phyloP scores from a whole-genome alignment of 2,329 filamentous ascomycete species.

The Zalaria obscura region DNA sequence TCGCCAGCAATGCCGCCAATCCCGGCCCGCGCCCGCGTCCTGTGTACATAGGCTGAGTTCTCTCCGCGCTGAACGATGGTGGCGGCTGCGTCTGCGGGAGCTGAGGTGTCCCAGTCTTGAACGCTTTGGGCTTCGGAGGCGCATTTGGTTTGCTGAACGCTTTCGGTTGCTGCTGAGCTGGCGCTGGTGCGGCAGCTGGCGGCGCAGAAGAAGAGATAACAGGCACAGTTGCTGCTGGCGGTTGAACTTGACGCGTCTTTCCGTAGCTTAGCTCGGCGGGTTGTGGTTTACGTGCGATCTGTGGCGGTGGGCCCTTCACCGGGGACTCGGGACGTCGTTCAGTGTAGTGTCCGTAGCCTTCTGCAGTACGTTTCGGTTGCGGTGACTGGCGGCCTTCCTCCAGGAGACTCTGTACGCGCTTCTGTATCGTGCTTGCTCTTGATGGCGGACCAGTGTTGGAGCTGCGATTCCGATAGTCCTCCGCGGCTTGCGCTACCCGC shows the following conservation, averaged over 20 bases:
- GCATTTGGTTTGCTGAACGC: conserved; percentile 34
- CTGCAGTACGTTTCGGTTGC: conserved; percentile 54
- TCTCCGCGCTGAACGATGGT: neutral
- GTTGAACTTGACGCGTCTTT: conserved; percentile 10
- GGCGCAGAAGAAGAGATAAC: neutral
- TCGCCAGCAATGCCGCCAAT: conserved; percentile 20
- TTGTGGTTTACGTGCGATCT: conserved; percentile 13
- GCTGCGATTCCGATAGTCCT: conserved; percentile 69
- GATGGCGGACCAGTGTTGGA: conserved; percentile 47
- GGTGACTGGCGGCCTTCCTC: conserved; percentile 55
- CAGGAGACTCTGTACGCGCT: conserved; percentile 73
- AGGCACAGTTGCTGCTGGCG: conserved; percentile 1
- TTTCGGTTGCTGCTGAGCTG: conserved; percentile 10
- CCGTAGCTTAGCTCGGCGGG: conserved; percentile 5
- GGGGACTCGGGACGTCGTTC: conserved; percentile 23
- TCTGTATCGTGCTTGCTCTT: conserved; percentile 75
- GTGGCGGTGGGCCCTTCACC: conserved; percentile 8
- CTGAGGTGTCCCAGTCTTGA: conserved; percentile 32
- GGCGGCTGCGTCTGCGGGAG: conserved; percentile 4
- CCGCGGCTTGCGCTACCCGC: conserved; percentile 75
- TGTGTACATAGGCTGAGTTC: no score
- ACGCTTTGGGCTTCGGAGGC: conserved; percentile 46
- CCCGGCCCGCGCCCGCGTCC: conserved; percentile 3
- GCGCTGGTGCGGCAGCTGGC: conserved; percentile 1
- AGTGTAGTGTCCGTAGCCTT: conserved; percentile 82